Conservation (phyloP, 305 asterid genomes). For the Plantago coronopus region DNA sequence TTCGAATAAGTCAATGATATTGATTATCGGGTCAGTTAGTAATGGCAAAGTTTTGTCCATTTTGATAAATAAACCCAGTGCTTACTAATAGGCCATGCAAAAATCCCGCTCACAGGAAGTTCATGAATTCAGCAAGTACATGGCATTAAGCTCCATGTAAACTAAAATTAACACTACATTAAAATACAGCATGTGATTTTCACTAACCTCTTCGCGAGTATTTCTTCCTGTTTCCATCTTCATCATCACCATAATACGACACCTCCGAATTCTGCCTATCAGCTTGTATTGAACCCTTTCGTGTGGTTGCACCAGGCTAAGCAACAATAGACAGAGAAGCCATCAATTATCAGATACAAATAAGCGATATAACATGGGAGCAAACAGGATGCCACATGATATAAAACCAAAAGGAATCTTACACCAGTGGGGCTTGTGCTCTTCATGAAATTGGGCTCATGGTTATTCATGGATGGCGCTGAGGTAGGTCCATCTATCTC, state of each 20-base stretch:
- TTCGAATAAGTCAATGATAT: too few species aligned
- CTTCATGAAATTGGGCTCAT: slow-evolving; percentile 49
- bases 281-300: slow-evolving; percentile 61
- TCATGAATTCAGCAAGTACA: slow-evolving; percentile 4
- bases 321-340: slow-evolving; percentile 23
- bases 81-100: too few species aligned
- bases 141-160: neutral
- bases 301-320: slow-evolving; percentile 84
- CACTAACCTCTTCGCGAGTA: slow-evolving; percentile 77
- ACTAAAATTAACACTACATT: slow-evolving; percentile 9
- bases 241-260: slow-evolving; percentile 85
- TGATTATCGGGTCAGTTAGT: too few species aligned
- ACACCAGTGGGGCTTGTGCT: slow-evolving; percentile 75
- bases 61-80: too few species aligned
- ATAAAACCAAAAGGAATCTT: slow-evolving; percentile 24
- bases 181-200: slow-evolving; percentile 7
- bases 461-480: slow-evolving; percentile 59
- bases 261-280: slow-evolving; percentile 83
- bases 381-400: neutral
- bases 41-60: too few species aligned
- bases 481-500: slow-evolving; percentile 63
- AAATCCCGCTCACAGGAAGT: too few species aligned
- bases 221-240: slow-evolving; percentile 78
- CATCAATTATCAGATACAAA: slow-evolving; percentile 15
- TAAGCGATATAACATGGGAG: slow-evolving; percentile 18